Conservation (phyloP, 768 basidiomycete species). For the Cystobasidiopsis lactophilus region DNA sequence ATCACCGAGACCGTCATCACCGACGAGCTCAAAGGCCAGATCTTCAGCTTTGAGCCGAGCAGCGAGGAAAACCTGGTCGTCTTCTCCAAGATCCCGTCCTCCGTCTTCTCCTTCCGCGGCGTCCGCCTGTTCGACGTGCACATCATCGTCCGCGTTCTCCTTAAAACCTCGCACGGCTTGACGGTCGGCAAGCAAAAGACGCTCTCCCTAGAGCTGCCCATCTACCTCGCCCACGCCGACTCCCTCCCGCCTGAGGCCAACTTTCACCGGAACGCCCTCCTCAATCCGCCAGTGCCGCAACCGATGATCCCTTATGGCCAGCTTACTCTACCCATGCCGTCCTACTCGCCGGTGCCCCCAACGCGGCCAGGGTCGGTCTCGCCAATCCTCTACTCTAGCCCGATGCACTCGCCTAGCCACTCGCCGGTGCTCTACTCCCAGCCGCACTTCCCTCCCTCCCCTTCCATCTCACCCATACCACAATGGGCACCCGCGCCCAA, state of each 20-base stretch:
- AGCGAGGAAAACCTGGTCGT: constrained; percentile 5
- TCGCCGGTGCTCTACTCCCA: neutral
- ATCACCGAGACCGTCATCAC: constrained; percentile 6
- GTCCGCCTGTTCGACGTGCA: constrained; percentile 16
- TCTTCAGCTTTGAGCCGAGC: constrained; percentile 12
- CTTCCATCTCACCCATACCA: no score
- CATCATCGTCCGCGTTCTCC: constrained; percentile 7
- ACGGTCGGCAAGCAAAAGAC: constrained; percentile 10
- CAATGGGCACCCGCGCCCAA: no score
- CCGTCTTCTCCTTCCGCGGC: constrained; percentile 11
- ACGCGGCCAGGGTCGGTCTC: no score
- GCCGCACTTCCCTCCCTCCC: neutral
- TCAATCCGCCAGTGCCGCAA: no score
- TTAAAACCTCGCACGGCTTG: constrained; percentile 13
- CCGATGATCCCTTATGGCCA: no score
- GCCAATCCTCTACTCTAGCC: neutral
- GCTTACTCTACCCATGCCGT: no score
- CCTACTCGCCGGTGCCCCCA: no score
- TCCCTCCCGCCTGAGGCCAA: constrained; percentile 11
- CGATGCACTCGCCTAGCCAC: neutral
- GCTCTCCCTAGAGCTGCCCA: constrained; percentile 15
- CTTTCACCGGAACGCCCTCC: neutral
- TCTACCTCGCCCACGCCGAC: constrained; percentile 16
- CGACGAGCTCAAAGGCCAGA: constrained; percentile 11
- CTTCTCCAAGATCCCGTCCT: constrained; percentile 7